phyloP scores from a whole-genome alignment of 805 yeast species.

The Metschnikowia orientalis region DNA sequence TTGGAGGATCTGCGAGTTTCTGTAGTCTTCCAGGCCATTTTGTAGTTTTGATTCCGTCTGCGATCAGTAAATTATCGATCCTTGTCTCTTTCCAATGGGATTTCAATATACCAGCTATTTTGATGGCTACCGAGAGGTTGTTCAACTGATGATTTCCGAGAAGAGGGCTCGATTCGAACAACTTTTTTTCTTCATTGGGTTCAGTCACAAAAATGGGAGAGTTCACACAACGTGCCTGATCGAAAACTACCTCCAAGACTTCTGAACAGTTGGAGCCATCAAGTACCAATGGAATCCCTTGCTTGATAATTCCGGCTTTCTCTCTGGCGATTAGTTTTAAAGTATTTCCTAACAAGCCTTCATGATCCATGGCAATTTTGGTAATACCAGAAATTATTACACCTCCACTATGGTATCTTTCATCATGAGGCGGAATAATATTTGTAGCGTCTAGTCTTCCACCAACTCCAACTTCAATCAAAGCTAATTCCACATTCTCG shows the following conservation, averaged over 20 bases:
- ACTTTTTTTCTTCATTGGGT: constrained; percentile 15
- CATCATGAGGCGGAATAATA: constrained; percentile 37
- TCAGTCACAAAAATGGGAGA: constrained; percentile 27
- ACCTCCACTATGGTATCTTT: constrained; percentile 21
- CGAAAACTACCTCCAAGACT: constrained; percentile 46
- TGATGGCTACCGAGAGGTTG: constrained; percentile 66
- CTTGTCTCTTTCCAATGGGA: constrained; percentile 18
- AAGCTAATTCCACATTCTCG: constrained; percentile 62
- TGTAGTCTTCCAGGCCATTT: constrained; percentile 91
- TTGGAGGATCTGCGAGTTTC: constrained; percentile 19
- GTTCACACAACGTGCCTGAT: constrained; percentile 29
- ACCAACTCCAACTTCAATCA: constrained; percentile 93
- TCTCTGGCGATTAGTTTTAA: constrained; percentile 63
- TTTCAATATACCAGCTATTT: constrained; percentile 41
- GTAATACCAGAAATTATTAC: constrained; percentile 71
- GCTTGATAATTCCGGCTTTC: constrained; percentile 83
- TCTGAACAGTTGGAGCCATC: constrained; percentile 16
- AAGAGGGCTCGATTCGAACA: constrained; percentile 50
- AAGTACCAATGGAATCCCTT: constrained; percentile 52
- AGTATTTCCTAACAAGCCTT: constrained; percentile 64
- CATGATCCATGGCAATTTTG: constrained; percentile 85
- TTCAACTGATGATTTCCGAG: constrained; percentile 69
- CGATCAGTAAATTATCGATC: constrained; percentile 33
- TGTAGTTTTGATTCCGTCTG: constrained; percentile 50
- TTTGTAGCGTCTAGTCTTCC: constrained; percentile 90